Evolutionary conservation across 495 filamentous ascomycete species (phyloP).

Genomic region (Tuber melanosporum): DNA sequence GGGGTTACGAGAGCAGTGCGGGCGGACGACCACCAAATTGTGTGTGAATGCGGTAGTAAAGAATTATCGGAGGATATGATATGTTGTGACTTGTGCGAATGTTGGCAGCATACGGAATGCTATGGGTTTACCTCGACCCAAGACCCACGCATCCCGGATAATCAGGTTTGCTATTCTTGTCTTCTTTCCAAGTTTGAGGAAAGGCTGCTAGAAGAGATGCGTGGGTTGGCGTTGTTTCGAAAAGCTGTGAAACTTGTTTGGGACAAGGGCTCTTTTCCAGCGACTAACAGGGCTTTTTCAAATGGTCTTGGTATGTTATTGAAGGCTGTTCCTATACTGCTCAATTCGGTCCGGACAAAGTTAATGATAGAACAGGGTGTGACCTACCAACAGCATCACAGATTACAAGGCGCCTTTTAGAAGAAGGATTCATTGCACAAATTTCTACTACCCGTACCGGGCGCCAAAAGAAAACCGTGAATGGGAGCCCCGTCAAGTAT

Average conservation of each 20-base stretch:
- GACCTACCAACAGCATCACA: slow-evolving; percentile 26
- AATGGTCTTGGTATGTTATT: slow-evolving; percentile 26
- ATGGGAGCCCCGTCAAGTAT: slow-evolving; percentile 15
- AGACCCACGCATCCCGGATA: slow-evolving; percentile 37
- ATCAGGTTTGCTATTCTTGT: slow-evolving; percentile 41
- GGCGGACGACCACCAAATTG: slow-evolving; percentile 10
- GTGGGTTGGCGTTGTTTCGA: slow-evolving; percentile 36
- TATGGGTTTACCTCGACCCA: slow-evolving; percentile 36
- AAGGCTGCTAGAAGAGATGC: slow-evolving; percentile 37
- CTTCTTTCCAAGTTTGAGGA: slow-evolving; percentile 35
- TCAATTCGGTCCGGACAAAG: neutral
- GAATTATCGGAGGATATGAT: slow-evolving; percentile 25
- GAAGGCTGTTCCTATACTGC: neutral
- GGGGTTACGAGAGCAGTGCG: neutral
- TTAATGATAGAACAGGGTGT: slow-evolving; percentile 30
- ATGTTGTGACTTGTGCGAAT: slow-evolving; percentile 39
- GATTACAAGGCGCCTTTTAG: slow-evolving; percentile 35
- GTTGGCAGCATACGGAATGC: slow-evolving; percentile 39
- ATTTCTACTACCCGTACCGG: slow-evolving; percentile 8
- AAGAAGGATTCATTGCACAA: slow-evolving; percentile 34
- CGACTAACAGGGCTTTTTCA: slow-evolving; percentile 31
- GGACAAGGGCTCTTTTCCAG: slow-evolving; percentile 28
- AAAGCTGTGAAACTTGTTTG: slow-evolving; percentile 32
- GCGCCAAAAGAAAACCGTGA: slow-evolving; percentile 20
- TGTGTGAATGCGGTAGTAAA: slow-evolving; percentile 35